A percentile compares a stretch with the other conserved stretches of the same genome.
These are phyloP conservation scores for Oidium heveae DNA, from an alignment of 2,329 filamentous ascomycete species.

Conservation along the genomic window DNA sequence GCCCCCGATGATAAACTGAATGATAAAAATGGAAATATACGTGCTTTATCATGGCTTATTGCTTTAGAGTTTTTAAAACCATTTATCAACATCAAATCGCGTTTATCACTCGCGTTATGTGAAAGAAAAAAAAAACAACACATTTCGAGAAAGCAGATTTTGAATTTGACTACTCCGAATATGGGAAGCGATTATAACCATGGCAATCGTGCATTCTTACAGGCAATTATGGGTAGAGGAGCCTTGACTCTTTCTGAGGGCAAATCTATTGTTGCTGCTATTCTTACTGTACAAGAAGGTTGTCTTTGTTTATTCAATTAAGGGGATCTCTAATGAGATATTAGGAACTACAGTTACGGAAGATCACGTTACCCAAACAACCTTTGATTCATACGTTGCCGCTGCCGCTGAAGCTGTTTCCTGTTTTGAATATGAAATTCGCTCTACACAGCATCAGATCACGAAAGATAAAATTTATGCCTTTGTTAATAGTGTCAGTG, in stretches of 20 bases:
- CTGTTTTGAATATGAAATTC: slow-evolving; percentile 69
- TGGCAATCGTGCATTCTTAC: slow-evolving; percentile 67
- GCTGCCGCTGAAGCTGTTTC: slow-evolving; percentile 48
- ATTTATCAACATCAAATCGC: too few species aligned
- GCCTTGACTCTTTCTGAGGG: slow-evolving; percentile 53
- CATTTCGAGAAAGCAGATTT: too few species aligned
- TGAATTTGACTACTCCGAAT: not conserved
- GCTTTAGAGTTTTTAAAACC: too few species aligned
- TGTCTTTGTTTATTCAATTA: not conserved
- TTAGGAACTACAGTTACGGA: slow-evolving; percentile 17
- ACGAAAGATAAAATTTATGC: slow-evolving; percentile 47
- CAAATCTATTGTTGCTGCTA: slow-evolving; percentile 48
- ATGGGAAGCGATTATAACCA: slow-evolving; percentile 18
- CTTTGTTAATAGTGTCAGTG: slow-evolving; percentile 69
- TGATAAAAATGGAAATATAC: too few species aligned
- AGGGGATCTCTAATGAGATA: too few species aligned
- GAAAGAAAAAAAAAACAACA: too few species aligned
- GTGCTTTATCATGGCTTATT: too few species aligned
- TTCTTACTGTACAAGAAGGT: slow-evolving; percentile 28
- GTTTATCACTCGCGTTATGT: too few species aligned
- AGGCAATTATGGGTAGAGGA: slow-evolving; percentile 60
- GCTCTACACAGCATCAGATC: slow-evolving; percentile 43
- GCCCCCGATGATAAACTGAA: too few species aligned
- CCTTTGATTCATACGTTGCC: slow-evolving; percentile 43
- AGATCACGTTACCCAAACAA: slow-evolving; percentile 39